phyloP scores from a whole-genome alignment of 257 asterid species.

The Anisodus tanguticus region DNA sequence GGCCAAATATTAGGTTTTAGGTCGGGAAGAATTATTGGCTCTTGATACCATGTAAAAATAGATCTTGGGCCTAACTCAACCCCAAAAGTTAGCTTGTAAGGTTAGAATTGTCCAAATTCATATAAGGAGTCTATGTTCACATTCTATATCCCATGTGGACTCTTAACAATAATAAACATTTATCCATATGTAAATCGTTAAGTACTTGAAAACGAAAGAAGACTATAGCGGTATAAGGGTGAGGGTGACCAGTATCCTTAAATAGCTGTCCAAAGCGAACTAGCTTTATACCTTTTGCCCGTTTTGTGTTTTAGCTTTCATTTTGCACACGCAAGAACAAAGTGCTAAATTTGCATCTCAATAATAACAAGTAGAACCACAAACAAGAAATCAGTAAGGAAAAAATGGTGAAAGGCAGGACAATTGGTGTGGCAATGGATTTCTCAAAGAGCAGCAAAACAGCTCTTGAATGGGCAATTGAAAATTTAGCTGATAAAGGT shows the following conservation, averaged over 20 bases:
- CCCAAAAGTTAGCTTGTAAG: no score
- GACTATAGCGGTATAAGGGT: background rate
- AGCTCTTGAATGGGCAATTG: slow-evolving; percentile 81
- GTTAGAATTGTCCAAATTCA: no score
- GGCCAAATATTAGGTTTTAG: no score
- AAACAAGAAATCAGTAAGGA: background rate
- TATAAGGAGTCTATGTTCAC: no score
- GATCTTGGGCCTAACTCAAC: no score
- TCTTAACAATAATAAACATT: background rate
- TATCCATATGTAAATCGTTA: background rate
- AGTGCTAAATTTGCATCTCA: background rate
- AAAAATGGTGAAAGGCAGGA: slow-evolving; percentile 74
- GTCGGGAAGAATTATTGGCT: no score
- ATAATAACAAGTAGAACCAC: background rate
- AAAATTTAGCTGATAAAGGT: slow-evolving; percentile 76
- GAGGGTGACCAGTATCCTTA: background rate
- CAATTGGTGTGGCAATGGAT: slow-evolving; percentile 57
- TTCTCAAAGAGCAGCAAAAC: slow-evolving; percentile 61
- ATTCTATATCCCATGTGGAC: no score
- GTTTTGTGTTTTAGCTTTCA: background rate
- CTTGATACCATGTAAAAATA: background rate
- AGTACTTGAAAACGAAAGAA: background rate
- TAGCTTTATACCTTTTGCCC: background rate
- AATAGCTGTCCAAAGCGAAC: background rate
- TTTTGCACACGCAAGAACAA: background rate